Base-by-base conservation (phyloP, 1,284 basidiomycete species). In the Puccinia sorghi region DNA sequence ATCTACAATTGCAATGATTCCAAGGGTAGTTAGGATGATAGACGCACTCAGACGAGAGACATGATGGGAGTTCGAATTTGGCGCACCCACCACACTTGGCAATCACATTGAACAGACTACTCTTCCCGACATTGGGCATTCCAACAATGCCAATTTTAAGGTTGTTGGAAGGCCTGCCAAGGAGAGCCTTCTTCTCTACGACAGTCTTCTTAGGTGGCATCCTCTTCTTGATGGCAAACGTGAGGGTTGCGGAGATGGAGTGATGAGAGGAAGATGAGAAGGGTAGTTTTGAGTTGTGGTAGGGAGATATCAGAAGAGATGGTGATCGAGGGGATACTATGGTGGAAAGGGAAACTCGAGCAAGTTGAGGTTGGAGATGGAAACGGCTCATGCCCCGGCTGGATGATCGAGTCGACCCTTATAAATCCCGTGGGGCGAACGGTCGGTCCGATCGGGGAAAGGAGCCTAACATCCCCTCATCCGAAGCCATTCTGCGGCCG, bases 131-230 rank as follows among this genome's bases (percentile, higher is more conserved):
- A 85, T 97, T 97, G 80, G 94, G 94, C 61, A 97, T 85, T 92
- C 93, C 94, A 87, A 97, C 94, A 88, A 97, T 96, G 85, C 94
- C 94, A 83, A 96, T 92, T 89, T 94, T 92, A 50, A 84, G 87
- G 87, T 97, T 97, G 87, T 97, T 97, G 81, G 92, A 88, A 54
- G 95, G 94, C 81, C 94, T 87, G 66, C 94, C 94, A 66, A 97
- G 90, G 37, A 94, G 86, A 54, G 87, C 86, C 86, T 93, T 95
- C 87, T 94, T 95, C 86, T 93, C 92, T 50, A 87, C 87, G 78
- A 87, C 86, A 77, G 89, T 89, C 86, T 87, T 87, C 87, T 93
- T 93, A 11, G 93, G 93, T 15, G 93, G 90, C 92, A 94, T 94
- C 84, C 86, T 92, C 61, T 81, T 82, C 80, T 84, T 82, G 46